phyloP scores from a whole-genome alignment of 352 stramenopile species.

The Globisporangium barbulae region DNA sequence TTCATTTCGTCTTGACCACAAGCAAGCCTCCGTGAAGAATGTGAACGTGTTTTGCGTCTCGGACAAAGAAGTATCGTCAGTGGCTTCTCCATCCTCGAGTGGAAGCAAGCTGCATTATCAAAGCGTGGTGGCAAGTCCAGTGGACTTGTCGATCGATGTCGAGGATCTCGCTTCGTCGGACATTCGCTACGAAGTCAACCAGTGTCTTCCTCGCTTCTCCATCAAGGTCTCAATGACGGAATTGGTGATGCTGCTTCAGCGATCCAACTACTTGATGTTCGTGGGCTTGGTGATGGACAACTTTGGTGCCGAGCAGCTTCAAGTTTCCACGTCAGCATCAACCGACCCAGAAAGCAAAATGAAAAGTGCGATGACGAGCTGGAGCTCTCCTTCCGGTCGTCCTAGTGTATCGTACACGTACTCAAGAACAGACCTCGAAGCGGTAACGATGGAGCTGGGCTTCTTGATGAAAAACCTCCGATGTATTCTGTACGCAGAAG shows the following conservation, averaged over 20 bases:
- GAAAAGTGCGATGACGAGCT: not conserved
- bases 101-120: slow-evolving; percentile 3
- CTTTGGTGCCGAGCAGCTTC: slow-evolving; percentile 65
- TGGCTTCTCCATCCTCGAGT: slow-evolving; percentile 1
- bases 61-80: slow-evolving; percentile 13
- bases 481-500: slow-evolving; percentile 42
- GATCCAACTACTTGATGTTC: slow-evolving; percentile 55
- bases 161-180: slow-evolving; percentile 61
- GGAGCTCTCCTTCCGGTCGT: slow-evolving; percentile 31
- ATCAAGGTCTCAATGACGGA: slow-evolving; percentile 34
- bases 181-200: slow-evolving; percentile 29
- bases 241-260: slow-evolving; percentile 23
- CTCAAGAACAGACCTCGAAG: slow-evolving; percentile 59
- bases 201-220: slow-evolving; percentile 59
- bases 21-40: slow-evolving; percentile 43
- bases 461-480: slow-evolving; percentile 59
- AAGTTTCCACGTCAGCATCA: slow-evolving; percentile 10
- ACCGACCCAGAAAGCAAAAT: not conserved
- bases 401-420: slow-evolving; percentile 73
- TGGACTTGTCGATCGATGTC: slow-evolving; percentile 59
- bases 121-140: slow-evolving; percentile 30
- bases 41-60: slow-evolving; percentile 45
- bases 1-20: slow-evolving; percentile 31
- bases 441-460: slow-evolving; percentile 54
- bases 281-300: slow-evolving; percentile 65